phyloP scores from a whole-genome alignment of 2,329 filamentous ascomycete genomes.

The Fusarium liriodendri region DNA sequence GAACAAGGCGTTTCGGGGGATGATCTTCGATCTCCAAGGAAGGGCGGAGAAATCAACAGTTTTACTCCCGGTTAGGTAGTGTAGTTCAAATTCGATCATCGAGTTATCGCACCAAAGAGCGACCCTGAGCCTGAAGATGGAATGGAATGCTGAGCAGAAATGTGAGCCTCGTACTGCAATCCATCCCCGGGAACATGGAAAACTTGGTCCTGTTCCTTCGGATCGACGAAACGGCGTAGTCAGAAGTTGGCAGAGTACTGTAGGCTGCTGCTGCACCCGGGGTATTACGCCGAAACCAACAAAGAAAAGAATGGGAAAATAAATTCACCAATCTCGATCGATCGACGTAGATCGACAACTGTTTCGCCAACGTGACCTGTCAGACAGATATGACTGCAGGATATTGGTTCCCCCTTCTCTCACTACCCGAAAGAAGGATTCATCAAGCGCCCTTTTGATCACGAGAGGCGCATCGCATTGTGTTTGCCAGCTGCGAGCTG shows the following conservation, averaged over 20 bases:
- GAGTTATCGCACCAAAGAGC: constrained; percentile 2
- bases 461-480: constrained; percentile 21
- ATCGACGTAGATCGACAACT: constrained; percentile 34
- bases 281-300: constrained; percentile 4
- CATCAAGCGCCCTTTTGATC: constrained; percentile 12
- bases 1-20: constrained; percentile 39
- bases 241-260: not conserved
- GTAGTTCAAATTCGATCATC: constrained; percentile 12
- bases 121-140: not conserved
- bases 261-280: constrained; percentile 1
- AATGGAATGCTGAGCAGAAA: not conserved
- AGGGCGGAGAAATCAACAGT: constrained; percentile 13
- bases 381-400: constrained; percentile 20
- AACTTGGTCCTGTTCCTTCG: constrained; percentile 16
- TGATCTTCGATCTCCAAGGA: constrained; percentile 11
- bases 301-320: not conserved
- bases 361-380: constrained; percentile 29
- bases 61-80: constrained; percentile 2
- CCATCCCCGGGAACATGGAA: not conserved
- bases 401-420: constrained; percentile 15
- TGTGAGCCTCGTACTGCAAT: not conserved
- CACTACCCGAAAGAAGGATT: not conserved
- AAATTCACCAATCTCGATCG: constrained; percentile 38
- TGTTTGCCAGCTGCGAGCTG: not conserved
- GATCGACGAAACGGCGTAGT: not conserved